Evolutionary conservation across 306 rosid genomes (phyloP), one percentile per base, ranked within the genome.

Genomic region (Psophocarpus tetragonolobus): DNA sequence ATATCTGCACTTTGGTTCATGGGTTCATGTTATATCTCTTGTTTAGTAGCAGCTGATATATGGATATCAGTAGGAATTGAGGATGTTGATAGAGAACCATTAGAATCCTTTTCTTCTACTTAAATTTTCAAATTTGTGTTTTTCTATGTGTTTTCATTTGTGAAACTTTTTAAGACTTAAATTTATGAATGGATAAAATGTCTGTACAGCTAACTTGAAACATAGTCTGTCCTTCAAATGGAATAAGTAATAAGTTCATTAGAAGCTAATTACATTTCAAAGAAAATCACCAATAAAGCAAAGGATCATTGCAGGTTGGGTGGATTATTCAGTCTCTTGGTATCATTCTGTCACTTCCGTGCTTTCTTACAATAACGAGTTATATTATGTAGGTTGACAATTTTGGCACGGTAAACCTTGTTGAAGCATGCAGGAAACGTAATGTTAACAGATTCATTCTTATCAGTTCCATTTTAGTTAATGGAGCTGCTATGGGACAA

Each of bases 401-500:
- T 76, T 88, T 88, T 68, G 97, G 98, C 78, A 91, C 97, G 0
- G 97, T 91, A 29, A 95, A 89, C 85, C 98, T 95, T 44, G 97
- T 92, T 53, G 93, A 95, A 74, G 98, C 97, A 18, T 95, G 98
- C 81, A 87, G 97, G 73, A 87, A 85, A 82, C 78, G 78, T 56
- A 91, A 92, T 36, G 88, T 92, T 41, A 92, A 88, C 57, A 84
- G 97, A 79, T 95, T 95, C 84, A 82, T 95, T 72, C 98, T 95
- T 72, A 38, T 95, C 74, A 95, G 98, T 79, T 95, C 98, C 67
- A 92, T 95, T 77, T 89, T 95, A 81, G 98, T 91, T 32, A 95
- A 95, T 87, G 97, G 97, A 78, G 98, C 98, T 44, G 87, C 97
- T 13, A 92, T 91, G 98, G 97, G 97, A 61, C 97, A 92, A 86